phyloP scores from a whole-genome alignment of 352 stramenopile genomes.

The Thalassiosira mediterranea region DNA sequence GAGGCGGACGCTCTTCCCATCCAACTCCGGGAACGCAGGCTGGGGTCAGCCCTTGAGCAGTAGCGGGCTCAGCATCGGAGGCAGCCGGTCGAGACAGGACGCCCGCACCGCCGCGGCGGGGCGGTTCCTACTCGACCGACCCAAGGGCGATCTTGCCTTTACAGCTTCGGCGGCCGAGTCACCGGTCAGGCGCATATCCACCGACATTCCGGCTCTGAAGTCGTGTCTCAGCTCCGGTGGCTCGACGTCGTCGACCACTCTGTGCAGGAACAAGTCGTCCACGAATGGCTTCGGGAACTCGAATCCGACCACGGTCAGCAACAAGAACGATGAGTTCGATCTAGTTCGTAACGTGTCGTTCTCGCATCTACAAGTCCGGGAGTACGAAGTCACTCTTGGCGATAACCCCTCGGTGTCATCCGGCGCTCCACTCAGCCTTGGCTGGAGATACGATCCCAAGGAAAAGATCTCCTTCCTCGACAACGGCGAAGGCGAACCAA shows the following conservation, averaged over 20 bases:
- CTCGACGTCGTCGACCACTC: neutral
- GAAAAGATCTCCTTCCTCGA: constrained; percentile 30
- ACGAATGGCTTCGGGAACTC: neutral
- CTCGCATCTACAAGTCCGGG: constrained; percentile 53
- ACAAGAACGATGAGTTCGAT: constrained; percentile 24
- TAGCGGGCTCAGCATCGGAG: no score
- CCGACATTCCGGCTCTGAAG: constrained; percentile 12
- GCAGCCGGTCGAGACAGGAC: no score
- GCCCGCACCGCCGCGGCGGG: constrained; percentile 5
- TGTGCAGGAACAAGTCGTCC: neutral
- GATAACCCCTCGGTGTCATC: constrained; percentile 75
- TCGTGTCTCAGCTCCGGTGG: constrained; percentile 15
- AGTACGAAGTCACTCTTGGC: constrained; percentile 68
- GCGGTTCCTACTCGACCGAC: constrained; percentile 17
- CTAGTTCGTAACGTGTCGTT: constrained; percentile 64
- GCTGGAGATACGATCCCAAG: constrained; percentile 68
- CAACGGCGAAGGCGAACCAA: neutral
- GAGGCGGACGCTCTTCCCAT: neutral
- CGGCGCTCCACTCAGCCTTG: constrained; percentile 63
- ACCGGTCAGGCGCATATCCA: neutral
- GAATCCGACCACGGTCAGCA: neutral
- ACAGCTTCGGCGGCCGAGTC: constrained; percentile 26
- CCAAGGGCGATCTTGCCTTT: constrained; percentile 6
- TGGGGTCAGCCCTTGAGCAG: neutral
- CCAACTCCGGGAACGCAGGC: neutral